Evolutionary conservation across 805 yeast species (phyloP).

Genomic region (Metschnikowia sp.): DNA sequence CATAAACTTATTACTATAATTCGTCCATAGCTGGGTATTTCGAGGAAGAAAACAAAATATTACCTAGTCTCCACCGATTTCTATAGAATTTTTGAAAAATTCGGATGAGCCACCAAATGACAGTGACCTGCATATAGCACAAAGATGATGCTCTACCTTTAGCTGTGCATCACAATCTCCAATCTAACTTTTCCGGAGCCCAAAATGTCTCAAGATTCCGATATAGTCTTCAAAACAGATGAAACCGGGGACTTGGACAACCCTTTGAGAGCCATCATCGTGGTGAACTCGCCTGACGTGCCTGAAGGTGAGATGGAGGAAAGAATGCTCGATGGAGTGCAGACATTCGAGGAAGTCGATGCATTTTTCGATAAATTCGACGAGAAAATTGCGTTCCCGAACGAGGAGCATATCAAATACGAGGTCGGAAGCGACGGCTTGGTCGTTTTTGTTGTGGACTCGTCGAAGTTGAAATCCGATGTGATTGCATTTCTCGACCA

Average conservation of each 20-base stretch:
- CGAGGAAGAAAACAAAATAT: too few species aligned
- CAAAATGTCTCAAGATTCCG: conserved; percentile 14
- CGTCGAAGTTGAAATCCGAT: conserved; percentile 30
- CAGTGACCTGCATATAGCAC: not conserved
- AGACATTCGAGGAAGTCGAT: conserved; percentile 47
- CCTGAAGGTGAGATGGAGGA: conserved; percentile 49
- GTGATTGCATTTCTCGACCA: conserved; percentile 45
- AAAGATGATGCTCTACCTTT: not conserved
- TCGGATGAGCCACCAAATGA: too few species aligned
- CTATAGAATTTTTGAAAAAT: not conserved
- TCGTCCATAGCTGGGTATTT: too few species aligned
- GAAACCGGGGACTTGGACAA: conserved; percentile 38
- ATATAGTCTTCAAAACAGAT: conserved; percentile 11
- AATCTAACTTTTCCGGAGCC: not conserved
- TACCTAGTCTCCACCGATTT: too few species aligned
- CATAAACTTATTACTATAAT: too few species aligned
- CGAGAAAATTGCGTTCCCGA: conserved; percentile 49
- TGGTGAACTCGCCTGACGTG: conserved; percentile 32
- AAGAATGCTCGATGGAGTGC: conserved; percentile 42
- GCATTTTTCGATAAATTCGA: conserved; percentile 53
- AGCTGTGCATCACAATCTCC: not conserved
- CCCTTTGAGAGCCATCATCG: conserved; percentile 44
- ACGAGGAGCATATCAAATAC: conserved; percentile 52
- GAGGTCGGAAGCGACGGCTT: conserved; percentile 62
- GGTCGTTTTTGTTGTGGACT: conserved; percentile 52